phyloP scores from a whole-genome alignment of 2,329 filamentous ascomycete species.

The Epichloe gansuensis region DNA sequence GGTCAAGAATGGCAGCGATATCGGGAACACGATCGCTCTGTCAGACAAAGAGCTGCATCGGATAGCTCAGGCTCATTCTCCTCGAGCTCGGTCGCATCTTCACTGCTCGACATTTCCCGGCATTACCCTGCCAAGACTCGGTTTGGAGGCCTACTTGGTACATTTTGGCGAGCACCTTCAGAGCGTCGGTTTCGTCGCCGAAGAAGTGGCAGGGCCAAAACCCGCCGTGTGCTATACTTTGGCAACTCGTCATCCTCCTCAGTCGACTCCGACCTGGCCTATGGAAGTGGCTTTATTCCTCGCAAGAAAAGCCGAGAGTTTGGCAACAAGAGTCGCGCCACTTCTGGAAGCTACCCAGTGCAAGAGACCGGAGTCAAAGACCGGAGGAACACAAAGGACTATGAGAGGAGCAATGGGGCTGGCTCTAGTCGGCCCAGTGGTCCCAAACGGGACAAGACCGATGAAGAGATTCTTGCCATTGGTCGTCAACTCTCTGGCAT shows the following conservation, averaged over 20 bases:
- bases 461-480: conserved; percentile 44
- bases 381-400: background rate
- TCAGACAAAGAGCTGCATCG: conserved; percentile 11
- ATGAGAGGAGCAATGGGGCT: background rate
- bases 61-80: conserved; percentile 27
- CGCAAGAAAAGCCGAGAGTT: conserved; percentile 19
- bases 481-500: conserved; percentile 41
- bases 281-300: conserved; percentile 47
- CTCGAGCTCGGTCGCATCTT: conserved; percentile 40
- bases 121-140: conserved; percentile 32
- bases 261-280: conserved; percentile 55
- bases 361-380: background rate
- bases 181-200: conserved; percentile 33
- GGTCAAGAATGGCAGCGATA: conserved; percentile 3
- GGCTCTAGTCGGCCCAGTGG: conserved; percentile 1
- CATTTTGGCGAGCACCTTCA: conserved; percentile 51
- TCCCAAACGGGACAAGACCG: conserved; percentile 27
- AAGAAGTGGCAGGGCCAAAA: conserved; percentile 30
- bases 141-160: conserved; percentile 41
- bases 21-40: conserved; percentile 7
- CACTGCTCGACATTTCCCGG: conserved; percentile 53
- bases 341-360: conserved; percentile 1
- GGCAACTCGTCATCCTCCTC: conserved; percentile 54
- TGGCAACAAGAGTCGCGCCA: conserved; percentile 3
- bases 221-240: conserved; percentile 43